Percentiles rank a stretch among this genome's conserved stretches.
Evolutionary conservation across 2,329 filamentous ascomycete genomes (phyloP).

Genomic region (Rasamsonia emersonii): DNA sequence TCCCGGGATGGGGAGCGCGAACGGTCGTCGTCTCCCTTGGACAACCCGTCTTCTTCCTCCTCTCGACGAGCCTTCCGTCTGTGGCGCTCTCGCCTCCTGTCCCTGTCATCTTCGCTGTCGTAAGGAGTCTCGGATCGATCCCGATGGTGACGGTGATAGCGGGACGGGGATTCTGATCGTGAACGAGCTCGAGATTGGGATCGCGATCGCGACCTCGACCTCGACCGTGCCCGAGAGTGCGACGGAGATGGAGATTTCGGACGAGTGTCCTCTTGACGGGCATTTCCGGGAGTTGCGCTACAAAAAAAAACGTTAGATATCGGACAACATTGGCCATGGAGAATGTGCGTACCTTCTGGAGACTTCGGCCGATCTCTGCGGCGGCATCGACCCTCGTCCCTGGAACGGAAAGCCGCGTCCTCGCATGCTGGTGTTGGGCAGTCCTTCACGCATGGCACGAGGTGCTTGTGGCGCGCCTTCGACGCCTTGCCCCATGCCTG

Average conservation of each 20-base stretch:
- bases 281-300: slow-evolving; percentile 6
- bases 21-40: slow-evolving; percentile 32
- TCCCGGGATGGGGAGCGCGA: slow-evolving; percentile 57
- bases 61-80: slow-evolving; percentile 25
- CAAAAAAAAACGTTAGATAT: too few species aligned
- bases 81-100: slow-evolving; percentile 17
- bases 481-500: slow-evolving; percentile 45
- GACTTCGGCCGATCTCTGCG: slow-evolving; percentile 13
- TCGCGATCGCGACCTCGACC: slow-evolving; percentile 25
- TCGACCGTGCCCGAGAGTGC: slow-evolving; percentile 16
- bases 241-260: slow-evolving; percentile 22
- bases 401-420: slow-evolving; percentile 42
- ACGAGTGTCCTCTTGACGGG: slow-evolving; percentile 26
- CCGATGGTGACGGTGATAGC: slow-evolving; percentile 39
- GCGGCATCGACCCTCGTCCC: slow-evolving; percentile 18
- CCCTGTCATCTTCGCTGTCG: slow-evolving; percentile 27
- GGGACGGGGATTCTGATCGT: slow-evolving; percentile 20
- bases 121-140: slow-evolving; percentile 40
- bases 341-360: slow-evolving; percentile 24
- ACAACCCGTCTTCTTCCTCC: slow-evolving; percentile 39
- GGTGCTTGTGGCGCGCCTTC: slow-evolving; percentile 78
- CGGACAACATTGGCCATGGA: too few species aligned
- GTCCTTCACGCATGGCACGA: slow-evolving; percentile 84
- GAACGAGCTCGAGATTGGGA: slow-evolving; percentile 21
- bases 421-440: slow-evolving; percentile 72